Conservation (phyloP, 2,329 filamentous ascomycete genomes). For the Sclerotinia minor region DNA sequence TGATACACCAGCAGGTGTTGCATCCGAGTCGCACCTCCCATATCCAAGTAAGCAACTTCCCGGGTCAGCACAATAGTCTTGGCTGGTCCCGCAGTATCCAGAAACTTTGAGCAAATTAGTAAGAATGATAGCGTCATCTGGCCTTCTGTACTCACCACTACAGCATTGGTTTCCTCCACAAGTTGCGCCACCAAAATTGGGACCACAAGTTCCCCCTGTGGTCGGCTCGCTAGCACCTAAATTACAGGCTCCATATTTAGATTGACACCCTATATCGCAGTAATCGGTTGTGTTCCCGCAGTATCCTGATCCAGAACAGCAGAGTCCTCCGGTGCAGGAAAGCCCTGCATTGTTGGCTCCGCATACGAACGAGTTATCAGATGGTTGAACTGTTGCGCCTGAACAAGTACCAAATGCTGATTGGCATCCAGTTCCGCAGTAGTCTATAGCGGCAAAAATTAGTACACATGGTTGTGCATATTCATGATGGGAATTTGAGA, state of each 20-base stretch:
- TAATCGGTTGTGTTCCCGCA: conserved; percentile 25
- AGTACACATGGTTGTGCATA: not conserved
- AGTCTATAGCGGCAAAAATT: conserved; percentile 25
- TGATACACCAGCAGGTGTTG: conserved; percentile 53
- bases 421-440: conserved; percentile 37
- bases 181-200: conserved; percentile 25
- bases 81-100: conserved; percentile 27
- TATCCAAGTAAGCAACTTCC: conserved; percentile 29
- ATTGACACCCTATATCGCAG: conserved; percentile 31
- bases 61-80: conserved; percentile 32
- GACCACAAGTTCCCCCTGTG: conserved; percentile 22
- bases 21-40: conserved; percentile 56
- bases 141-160: conserved; percentile 16
- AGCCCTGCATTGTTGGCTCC: conserved; percentile 18
- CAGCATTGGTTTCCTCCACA: conserved; percentile 30
- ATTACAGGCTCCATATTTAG: conserved; percentile 25
- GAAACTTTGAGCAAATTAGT: conserved; percentile 15
- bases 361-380: conserved; percentile 8
- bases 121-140: not conserved
- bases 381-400: conserved; percentile 20
- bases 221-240: conserved; percentile 8
- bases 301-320: conserved; percentile 22
- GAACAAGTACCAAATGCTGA: conserved; percentile 23
- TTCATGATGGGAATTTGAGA: not conserved
- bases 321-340: conserved; percentile 18